Conservation (phyloP, 305 asterid species). For the Rubia balearica region DNA sequence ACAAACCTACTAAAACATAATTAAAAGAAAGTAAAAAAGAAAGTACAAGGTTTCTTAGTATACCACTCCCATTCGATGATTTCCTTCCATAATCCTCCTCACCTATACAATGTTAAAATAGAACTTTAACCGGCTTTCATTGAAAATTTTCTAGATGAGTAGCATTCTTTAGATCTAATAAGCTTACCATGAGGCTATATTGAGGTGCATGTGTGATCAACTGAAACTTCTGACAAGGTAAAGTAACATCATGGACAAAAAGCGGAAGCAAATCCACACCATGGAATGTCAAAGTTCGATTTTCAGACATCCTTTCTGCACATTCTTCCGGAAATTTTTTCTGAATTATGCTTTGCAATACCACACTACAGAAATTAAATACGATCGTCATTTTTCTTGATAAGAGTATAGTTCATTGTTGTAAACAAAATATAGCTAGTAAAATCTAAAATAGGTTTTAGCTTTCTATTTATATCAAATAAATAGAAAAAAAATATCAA, state of each 20-base stretch:
- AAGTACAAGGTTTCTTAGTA: not conserved
- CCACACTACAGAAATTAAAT: constrained; percentile 48
- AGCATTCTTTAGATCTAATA: constrained; percentile 5
- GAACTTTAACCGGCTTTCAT: not conserved
- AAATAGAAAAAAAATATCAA: not conserved
- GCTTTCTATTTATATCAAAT: not conserved
- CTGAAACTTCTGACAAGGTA: constrained; percentile 95
- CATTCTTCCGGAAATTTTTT: constrained; percentile 88
- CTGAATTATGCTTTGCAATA: constrained; percentile 82
- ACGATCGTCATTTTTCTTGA: constrained; percentile 2
- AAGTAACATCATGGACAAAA: constrained; percentile 90
- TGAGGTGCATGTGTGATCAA: constrained; percentile 97
- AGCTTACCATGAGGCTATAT: constrained; percentile 91
- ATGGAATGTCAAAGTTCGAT: constrained; percentile 54
- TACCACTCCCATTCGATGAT: constrained; percentile 97
- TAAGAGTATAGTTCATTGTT: too few species aligned
- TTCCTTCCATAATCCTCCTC: constrained; percentile 98
- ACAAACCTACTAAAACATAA: constrained; percentile 2
- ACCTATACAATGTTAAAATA: constrained; percentile 41
- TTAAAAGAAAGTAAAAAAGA: not conserved
- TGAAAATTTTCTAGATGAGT: not conserved
- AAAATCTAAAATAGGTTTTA: not conserved
- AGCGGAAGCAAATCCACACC: constrained; percentile 90
- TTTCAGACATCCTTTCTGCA: constrained; percentile 78
- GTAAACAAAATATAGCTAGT: not conserved